These are phyloP conservation scores for Penicillium sp. DNA, from an alignment of 2,329 filamentous ascomycete genomes.

Conservation along the genomic window DNA sequence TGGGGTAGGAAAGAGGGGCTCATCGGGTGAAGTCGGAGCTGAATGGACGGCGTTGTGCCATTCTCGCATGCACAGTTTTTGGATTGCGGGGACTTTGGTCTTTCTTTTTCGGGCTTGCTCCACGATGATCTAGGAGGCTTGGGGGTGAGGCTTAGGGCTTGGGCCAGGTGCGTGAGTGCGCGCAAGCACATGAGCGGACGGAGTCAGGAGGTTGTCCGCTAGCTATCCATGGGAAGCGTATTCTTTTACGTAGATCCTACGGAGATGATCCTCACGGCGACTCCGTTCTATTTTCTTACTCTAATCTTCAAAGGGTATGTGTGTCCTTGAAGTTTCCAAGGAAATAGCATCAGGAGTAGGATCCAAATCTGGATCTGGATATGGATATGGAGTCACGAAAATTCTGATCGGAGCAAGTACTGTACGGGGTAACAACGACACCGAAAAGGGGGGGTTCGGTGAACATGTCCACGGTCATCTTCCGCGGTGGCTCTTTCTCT, in stretches of 20 bases:
- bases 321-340: not conserved
- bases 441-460: slow-evolving; percentile 18
- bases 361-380: not conserved
- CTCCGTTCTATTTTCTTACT: not conserved
- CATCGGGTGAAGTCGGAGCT: slow-evolving; percentile 22
- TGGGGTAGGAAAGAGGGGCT: slow-evolving; percentile 2
- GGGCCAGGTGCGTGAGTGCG: not conserved
- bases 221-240: not conserved
- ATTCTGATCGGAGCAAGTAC: slow-evolving; percentile 19
- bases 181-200: not conserved
- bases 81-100: slow-evolving; percentile 19
- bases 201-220: not conserved
- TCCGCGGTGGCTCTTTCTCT: slow-evolving; percentile 5
- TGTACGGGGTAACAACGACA: slow-evolving; percentile 8
- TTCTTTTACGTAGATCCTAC: not conserved
- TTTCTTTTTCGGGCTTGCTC: not conserved
- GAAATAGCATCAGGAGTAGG: not conserved
- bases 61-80: slow-evolving; percentile 5
- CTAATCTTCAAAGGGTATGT: not conserved
- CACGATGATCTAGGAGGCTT: slow-evolving; percentile 7
- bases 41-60: slow-evolving; percentile 10
- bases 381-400: not conserved
- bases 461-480: slow-evolving; percentile 12
- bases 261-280: not conserved
- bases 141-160: not conserved